Conservation (phyloP, 768 basidiomycete genomes). For the Naganishia vishniacii region DNA sequence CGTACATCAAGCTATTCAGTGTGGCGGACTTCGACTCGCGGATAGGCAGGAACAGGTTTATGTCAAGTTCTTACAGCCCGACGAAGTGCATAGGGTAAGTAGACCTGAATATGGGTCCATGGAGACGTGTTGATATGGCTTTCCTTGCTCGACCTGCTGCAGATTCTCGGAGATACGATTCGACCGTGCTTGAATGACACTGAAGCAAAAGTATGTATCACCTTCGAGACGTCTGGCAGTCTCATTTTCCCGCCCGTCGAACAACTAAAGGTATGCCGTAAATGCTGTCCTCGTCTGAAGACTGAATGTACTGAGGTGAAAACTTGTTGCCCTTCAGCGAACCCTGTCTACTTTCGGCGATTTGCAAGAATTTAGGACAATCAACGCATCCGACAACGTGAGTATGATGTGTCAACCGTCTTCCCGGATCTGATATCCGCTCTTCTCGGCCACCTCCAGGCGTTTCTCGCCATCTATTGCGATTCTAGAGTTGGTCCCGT, state of each 20-base stretch:
- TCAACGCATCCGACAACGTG: constrained; percentile 1
- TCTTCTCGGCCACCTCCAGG: neutral
- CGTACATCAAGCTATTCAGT: constrained; percentile 8
- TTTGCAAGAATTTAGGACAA: constrained; percentile 17
- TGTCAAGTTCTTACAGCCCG: constrained; percentile 10
- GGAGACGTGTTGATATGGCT: neutral
- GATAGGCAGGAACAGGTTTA: neutral
- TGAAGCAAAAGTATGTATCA: constrained; percentile 18
- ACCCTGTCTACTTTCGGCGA: constrained; percentile 14
- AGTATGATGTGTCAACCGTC: too few relatives aligned
- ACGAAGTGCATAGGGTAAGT: constrained; percentile 1
- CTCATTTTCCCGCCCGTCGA: constrained; percentile 14
- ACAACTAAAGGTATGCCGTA: constrained; percentile 16
- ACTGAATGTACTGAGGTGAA: neutral
- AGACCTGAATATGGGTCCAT: neutral
- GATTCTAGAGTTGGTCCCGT: constrained; percentile 6
- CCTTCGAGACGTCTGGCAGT: neutral
- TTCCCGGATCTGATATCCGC: neutral
- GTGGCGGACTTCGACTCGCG: neutral
- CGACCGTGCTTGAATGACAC: constrained; percentile 7
- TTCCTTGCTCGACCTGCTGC: too few relatives aligned
- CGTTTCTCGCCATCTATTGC: constrained; percentile 9
- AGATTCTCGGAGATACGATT: neutral
- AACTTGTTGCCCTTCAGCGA: neutral
- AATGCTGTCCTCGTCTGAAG: too few relatives aligned